A percentile compares a stretch with the other conserved stretches of the same genome.
These are phyloP conservation scores for Neurospora sp. DNA, from an alignment of 495 filamentous ascomycete species.

Conservation along the genomic window DNA sequence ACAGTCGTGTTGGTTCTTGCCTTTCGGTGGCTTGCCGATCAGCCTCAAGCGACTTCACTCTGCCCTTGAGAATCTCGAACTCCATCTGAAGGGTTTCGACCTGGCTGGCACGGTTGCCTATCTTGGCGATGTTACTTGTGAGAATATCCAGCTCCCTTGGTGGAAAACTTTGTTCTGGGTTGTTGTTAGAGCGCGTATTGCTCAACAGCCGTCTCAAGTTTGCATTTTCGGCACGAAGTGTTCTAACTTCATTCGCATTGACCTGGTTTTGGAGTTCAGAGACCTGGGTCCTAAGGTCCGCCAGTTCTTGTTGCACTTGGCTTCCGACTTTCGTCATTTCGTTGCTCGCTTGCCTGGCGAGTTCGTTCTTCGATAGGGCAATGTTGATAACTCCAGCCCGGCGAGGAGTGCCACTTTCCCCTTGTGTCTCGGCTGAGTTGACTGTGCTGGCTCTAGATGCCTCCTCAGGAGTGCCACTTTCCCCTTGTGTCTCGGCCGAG, in stretches of 20 bases:
- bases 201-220: constrained; percentile 22
- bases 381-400: constrained; percentile 1
- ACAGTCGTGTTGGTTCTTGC: no score
- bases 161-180: constrained; percentile 11
- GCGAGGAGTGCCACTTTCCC: not conserved
- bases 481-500: not conserved
- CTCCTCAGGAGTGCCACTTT: not conserved
- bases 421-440: not conserved
- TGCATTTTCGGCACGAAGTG: constrained; percentile 7
- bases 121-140: constrained; percentile 25
- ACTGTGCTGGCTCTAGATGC: no score
- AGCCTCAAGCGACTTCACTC: constrained; percentile 21
- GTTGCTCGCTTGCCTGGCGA: constrained; percentile 12
- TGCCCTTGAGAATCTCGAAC: constrained; percentile 27
- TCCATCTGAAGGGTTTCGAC: constrained; percentile 34
- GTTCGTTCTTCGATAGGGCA: constrained; percentile 11
- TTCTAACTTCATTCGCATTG: constrained; percentile 9
- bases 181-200: constrained; percentile 8
- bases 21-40: not conserved
- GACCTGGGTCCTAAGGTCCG: constrained; percentile 1
- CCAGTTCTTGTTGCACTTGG: not conserved
- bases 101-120: constrained; percentile 26
- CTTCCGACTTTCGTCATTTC: no score
- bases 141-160: constrained; percentile 28
- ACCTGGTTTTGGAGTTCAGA: not conserved